Evolutionary conservation across 2,329 filamentous ascomycete genomes (phyloP).

Genomic region (Pyricularia grisea): DNA sequence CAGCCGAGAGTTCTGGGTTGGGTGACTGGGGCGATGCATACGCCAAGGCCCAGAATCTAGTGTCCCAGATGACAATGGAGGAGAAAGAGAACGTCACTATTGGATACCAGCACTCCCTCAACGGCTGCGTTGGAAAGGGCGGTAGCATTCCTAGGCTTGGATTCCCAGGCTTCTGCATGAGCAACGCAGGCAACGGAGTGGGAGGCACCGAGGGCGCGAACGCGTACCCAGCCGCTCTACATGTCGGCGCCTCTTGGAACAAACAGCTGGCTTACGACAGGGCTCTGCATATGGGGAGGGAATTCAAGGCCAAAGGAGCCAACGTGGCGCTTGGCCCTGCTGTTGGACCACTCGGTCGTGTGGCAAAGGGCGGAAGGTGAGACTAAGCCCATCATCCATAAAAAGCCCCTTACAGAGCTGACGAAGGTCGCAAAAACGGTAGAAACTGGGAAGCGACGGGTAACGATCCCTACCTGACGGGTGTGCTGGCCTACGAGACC

Average conservation of each 20-base stretch:
- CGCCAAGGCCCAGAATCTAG: constrained; percentile 53
- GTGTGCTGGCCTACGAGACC: constrained; percentile 53
- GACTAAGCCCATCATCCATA: not conserved
- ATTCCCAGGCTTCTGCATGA: constrained; percentile 48
- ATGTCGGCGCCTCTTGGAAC: constrained; percentile 65
- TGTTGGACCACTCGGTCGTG: constrained; percentile 54
- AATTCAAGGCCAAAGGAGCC: constrained; percentile 64
- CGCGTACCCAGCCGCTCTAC: constrained; percentile 52
- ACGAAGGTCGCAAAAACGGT: constrained; percentile 4
- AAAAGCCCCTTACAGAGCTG: not conserved
- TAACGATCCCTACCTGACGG: constrained; percentile 60
- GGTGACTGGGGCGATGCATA: constrained; percentile 52
- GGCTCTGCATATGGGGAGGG: constrained; percentile 60
- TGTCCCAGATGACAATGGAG: constrained; percentile 55
- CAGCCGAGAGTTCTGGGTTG: constrained; percentile 32
- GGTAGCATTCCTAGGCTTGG: constrained; percentile 43
- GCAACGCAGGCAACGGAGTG: constrained; percentile 31
- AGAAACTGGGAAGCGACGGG: constrained; percentile 51
- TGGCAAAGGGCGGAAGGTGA: constrained; percentile 45
- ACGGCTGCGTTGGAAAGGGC: constrained; percentile 26
- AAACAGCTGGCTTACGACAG: constrained; percentile 55
- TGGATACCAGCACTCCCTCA: constrained; percentile 50
- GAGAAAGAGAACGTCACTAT: constrained; percentile 74
- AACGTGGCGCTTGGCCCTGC: constrained; percentile 59
- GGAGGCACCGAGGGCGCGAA: constrained; percentile 29